Evolutionary conservation across 805 yeast genomes (phyloP).

Genomic region (Ogataea siamensis): DNA sequence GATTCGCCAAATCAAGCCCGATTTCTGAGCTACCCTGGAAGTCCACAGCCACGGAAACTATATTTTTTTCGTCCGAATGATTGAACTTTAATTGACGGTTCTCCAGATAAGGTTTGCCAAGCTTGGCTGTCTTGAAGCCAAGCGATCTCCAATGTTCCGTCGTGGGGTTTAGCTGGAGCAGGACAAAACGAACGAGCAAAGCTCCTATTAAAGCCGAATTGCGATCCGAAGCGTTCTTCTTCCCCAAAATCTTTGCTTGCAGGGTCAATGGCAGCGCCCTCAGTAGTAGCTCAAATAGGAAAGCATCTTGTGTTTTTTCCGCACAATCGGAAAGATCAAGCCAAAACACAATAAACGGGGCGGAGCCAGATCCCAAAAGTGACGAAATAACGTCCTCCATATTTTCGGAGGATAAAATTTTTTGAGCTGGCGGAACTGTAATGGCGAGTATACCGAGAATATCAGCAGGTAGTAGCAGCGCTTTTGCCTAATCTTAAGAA

Average conservation of each 20-base stretch:
- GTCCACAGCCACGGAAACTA: conserved; percentile 46
- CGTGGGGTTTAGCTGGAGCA: conserved; percentile 32
- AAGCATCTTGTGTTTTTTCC: conserved; percentile 29
- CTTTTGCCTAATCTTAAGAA: too few species aligned
- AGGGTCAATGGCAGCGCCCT: conserved; percentile 42
- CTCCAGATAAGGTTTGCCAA: conserved; percentile 57
- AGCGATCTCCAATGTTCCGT: conserved; percentile 19
- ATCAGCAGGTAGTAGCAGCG: too few species aligned
- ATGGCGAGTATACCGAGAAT: too few species aligned
- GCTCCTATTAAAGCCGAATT: conserved; percentile 41
- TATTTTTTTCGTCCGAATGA: conserved; percentile 55
- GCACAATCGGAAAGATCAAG: conserved; percentile 4
- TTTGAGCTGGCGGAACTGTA: too few species aligned
- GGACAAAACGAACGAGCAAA: conserved; percentile 44
- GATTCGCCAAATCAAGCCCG: conserved; percentile 50
- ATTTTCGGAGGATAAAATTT: background rate
- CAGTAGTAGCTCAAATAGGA: conserved; percentile 48
- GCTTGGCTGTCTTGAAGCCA: conserved; percentile 34
- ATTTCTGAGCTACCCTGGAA: conserved; percentile 28
- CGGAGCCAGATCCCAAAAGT: too few species aligned
- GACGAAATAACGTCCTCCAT: too few species aligned
- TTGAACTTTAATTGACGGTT: conserved; percentile 45
- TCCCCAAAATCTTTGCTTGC: conserved; percentile 42
- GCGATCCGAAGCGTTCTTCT: conserved; percentile 37
- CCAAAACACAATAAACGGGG: conserved; percentile 5